Percentiles rank a stretch among this genome's conserved stretches.
These are phyloP conservation scores for Beauveria sp. DNA, from an alignment of 2,329 filamentous ascomycete species.

Conservation along the genomic window DNA sequence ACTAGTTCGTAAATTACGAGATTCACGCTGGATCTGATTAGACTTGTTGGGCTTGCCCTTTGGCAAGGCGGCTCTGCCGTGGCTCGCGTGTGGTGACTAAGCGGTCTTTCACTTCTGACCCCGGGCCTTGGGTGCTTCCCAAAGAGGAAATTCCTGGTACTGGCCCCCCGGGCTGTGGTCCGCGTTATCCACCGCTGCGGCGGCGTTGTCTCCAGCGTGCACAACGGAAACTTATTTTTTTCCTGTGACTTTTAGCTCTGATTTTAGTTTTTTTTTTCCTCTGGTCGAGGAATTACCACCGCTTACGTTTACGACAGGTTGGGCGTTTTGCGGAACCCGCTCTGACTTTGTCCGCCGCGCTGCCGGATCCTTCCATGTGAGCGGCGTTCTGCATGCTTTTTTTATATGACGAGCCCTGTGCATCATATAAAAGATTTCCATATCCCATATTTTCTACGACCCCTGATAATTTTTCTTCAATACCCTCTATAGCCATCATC, in stretches of 20 bases:
- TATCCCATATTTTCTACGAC: too few species aligned
- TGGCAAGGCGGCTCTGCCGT: too few species aligned
- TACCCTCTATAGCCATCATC: too few species aligned
- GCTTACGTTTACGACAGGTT: neutral
- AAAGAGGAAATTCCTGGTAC: slow-evolving; percentile 1
- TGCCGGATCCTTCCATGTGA: too few species aligned
- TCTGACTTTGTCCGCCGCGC: neutral
- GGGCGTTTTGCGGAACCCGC: neutral
- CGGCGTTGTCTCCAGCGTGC: too few species aligned
- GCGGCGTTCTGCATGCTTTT: too few species aligned
- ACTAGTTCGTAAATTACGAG: neutral
- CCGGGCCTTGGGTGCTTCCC: neutral
- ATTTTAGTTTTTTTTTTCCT: neutral
- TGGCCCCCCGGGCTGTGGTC: neutral
- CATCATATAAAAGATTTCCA: too few species aligned
- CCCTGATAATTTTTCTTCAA: too few species aligned
- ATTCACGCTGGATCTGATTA: neutral
- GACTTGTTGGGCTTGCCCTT: too few species aligned
- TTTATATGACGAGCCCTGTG: too few species aligned
- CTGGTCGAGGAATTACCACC: neutral
- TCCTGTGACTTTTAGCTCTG: neutral
- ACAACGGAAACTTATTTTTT: neutral
- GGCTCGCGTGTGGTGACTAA: neutral
- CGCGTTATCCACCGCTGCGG: neutral
- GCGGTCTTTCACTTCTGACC: neutral